Base-by-base conservation (phyloP, 1,284 basidiomycete genomes). In the Moesziomyces antarcticus region DNA sequence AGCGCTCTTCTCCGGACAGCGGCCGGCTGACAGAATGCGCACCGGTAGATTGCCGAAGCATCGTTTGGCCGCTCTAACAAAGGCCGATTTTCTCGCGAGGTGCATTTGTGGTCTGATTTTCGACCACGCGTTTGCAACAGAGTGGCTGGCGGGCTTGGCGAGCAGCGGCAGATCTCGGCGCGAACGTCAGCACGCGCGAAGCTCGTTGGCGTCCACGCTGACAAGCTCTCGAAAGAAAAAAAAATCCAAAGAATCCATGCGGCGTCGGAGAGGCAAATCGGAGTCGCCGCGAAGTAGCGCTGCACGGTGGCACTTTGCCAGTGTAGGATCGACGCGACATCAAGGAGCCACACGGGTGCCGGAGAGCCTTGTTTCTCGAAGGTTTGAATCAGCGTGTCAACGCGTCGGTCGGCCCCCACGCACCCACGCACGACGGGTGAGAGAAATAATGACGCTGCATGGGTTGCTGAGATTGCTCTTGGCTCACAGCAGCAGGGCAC, bases 61-160 rank as follows among this genome's bases (percentile, higher is more conserved):
- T 7, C 25, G 35, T 16, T 16, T 18, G 14, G 4, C 14, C 14
- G 37, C 37, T 40, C 37, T 40, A 40, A 40, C 37, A 40, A 37
- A 40, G 35, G 37, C 37, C 37, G 37, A 18, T 1, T 18, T 16
- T 40, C 5, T 6, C 2, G 16, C 41, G 11, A 20, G 10, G 30
- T 49, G 30, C 42, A 27, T 47, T 42, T 44, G 56, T 66, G 57
- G 64, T 66, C 64, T 66, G 64, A 66, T 66, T 66, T 56, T 58
- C 16, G 25, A 30, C 37, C 37, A 40, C 37, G 37, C 37, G 37
- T 40, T 40, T 18, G 37, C 16, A 10, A 40, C 16, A 41, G 37
- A 11, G 51, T 30, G 27, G 42, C 42, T 27, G 21, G 18, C 13
- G 16, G 18, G 24, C 47, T 49, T 33, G 21, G 20, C 27, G 47